Base-by-base conservation (phyloP, 2,329 filamentous ascomycete genomes). In the Fusarium chaquense region DNA sequence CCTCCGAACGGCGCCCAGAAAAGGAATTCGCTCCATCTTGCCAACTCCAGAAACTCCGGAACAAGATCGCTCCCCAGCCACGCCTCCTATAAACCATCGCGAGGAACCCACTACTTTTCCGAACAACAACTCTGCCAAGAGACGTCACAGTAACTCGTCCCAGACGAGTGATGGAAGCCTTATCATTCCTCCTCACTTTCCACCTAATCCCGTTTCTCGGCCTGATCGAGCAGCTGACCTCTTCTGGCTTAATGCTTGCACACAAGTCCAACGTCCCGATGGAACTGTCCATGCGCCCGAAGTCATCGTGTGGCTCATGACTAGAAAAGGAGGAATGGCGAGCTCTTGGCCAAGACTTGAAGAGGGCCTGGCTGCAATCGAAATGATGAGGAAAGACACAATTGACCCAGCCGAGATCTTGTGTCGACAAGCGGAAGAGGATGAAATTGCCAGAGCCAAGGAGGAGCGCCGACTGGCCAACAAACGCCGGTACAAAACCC, bases 401-500 rank as follows among this genome's bases (percentile, higher is more conserved):
- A 46, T 76, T 33, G 66, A 76, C 36, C 15, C 63, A 3, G 26
- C 41, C n/a, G 55, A 52, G 24, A 62, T 76, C 20, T 30, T 16
- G 12, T 61, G 59, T 24, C 67, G 55, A 52, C 61, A 63, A 4
- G 47, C 63, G 24, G 67, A 72, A 52, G 68, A 63, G 38, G 65
- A 69, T 10, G 67, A 66, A 38, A 36, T 30, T 3, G 60, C 43
- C 26, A 54, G 59, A 15, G 44, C 62, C 26, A 72, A 62, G 36
- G 73, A 76, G 38, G 62, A 70, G 47, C 58, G 62, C 26, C 68
- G 70, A 12, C 51, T 63, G 33, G 72, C 68, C 20, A 75, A 71
- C 44, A 76, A 76, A 38, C 55, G 59, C n/a, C 68, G 67, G 44
- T 76, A 73, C 40, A 56, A 66, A 15, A 68, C 68, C n/a, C 58